phyloP scores from a whole-genome alignment of 2,329 filamentous ascomycete species.

The Aspergillus sp. region DNA sequence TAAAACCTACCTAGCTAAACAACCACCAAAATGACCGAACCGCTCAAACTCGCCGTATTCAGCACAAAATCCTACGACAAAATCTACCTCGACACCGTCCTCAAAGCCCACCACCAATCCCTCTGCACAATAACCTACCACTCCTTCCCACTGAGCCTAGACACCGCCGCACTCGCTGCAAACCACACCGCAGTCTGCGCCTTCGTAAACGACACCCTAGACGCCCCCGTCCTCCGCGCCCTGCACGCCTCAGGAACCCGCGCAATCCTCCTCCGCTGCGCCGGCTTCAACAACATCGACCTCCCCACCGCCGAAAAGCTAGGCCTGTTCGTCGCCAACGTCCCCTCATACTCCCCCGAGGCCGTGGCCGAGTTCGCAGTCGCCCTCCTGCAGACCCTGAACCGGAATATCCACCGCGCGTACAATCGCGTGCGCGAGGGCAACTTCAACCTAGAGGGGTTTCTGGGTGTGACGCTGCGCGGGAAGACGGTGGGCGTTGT shows the following conservation, averaged over 20 bases:
- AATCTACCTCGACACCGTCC: slow-evolving; percentile 51
- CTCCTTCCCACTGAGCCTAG: slow-evolving; percentile 55
- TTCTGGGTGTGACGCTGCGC: slow-evolving; percentile 57
- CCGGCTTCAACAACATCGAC: slow-evolving; percentile 68
- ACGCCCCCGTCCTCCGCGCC: slow-evolving; percentile 51
- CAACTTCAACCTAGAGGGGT: slow-evolving; percentile 65
- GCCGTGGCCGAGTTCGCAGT: slow-evolving; percentile 69
- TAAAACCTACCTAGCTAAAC: neutral
- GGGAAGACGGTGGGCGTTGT: slow-evolving; percentile 68
- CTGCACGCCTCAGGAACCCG: slow-evolving; percentile 54
- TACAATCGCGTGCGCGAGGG: slow-evolving; percentile 68
- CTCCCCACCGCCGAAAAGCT: slow-evolving; percentile 55
- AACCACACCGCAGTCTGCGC: slow-evolving; percentile 61
- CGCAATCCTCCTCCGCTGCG: slow-evolving; percentile 65
- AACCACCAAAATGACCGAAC: neutral
- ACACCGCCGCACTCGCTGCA: slow-evolving; percentile 57
- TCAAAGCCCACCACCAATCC: slow-evolving; percentile 22
- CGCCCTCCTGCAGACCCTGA: slow-evolving; percentile 66
- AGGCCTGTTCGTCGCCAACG: slow-evolving; percentile 63
- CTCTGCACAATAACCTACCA: slow-evolving; percentile 57
- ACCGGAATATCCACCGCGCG: slow-evolving; percentile 66
- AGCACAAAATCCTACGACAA: slow-evolving; percentile 65
- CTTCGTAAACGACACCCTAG: slow-evolving; percentile 66
- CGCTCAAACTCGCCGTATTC: slow-evolving; percentile 62
- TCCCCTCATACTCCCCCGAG: slow-evolving; percentile 68